Percentiles rank a stretch among this genome's conserved stretches.
phyloP scores from a whole-genome alignment of 768 basidiomycete species.

The Lactarius sp. region DNA sequence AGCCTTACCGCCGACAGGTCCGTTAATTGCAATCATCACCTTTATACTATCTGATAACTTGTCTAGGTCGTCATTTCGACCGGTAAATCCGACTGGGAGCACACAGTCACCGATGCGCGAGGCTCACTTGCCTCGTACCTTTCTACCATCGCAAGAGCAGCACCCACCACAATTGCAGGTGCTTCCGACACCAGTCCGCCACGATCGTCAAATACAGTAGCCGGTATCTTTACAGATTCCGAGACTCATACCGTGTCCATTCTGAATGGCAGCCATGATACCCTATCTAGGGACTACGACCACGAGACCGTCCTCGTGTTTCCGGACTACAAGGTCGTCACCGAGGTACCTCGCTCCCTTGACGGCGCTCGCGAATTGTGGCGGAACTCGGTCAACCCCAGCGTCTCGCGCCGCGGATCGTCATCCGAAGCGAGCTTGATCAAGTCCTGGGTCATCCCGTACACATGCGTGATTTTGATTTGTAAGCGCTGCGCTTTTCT shows the following conservation, averaged over 20 bases:
- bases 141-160: conserved; percentile 26
- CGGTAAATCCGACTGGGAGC: conserved; percentile 84
- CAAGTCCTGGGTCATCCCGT: conserved; percentile 79
- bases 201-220: conserved; percentile 27
- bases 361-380: conserved; percentile 70
- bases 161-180: background rate
- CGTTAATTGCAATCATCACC: conserved; percentile 17
- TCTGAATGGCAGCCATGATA: conserved; percentile 78
- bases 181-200: conserved; percentile 21
- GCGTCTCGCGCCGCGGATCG: conserved; percentile 44
- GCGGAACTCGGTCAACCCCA: conserved; percentile 57
- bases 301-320: conserved; percentile 81
- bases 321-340: conserved; percentile 86
- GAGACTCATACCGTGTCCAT: conserved; percentile 59
- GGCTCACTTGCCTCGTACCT: conserved; percentile 67
- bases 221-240: conserved; percentile 56
- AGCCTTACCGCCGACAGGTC: conserved; percentile 80
- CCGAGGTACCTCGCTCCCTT: conserved; percentile 58
- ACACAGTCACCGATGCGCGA: conserved; percentile 66
- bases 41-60: conserved; percentile 16
- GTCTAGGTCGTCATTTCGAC: conserved; percentile 81
- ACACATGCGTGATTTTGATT: conserved; percentile 82
- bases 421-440: conserved; percentile 43
- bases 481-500: conserved; percentile 50
- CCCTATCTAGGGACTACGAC: conserved; percentile 58